Evolutionary conservation across 1,284 basidiomycete species (phyloP), one percentile per base, ranked within the genome.

Genomic region (Hemileia vastatrix): DNA sequence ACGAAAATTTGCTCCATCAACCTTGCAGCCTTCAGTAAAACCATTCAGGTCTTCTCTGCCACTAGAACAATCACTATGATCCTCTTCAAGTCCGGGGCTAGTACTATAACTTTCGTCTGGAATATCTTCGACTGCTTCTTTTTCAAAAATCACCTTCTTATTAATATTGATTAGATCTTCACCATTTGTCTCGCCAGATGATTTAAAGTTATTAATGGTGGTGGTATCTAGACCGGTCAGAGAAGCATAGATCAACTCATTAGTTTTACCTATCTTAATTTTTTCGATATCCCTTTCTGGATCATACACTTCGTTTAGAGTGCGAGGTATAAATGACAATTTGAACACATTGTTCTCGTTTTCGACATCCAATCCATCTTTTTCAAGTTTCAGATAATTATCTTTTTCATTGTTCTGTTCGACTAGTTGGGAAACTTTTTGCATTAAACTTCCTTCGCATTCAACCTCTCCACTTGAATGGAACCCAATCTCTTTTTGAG

Each of bases 261-360:
- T 78, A 6, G 84, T 84, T 57, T 86, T 83, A 1, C 90, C 90
- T 6, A 82, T 78, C 36, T 80, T 80, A 45, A 93, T 78, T 21
- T 82, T 81, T 36, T 84, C 88, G 13, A 90, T 85, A 72, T 95
- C 92, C 23, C 91, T 81, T 73, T 96, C 92, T 0, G 90, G 88
- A 74, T 96, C 90, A 72, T 86, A 90, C 3, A 96, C 86, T 71
- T 95, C 90, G 67, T 90, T 89, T 32, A 96, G 79, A 11, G 84
- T 86, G 23, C 92, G 85, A n/a, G 92, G 92, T 66, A 96, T 96
- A 77, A 90, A 95, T 0, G 89, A 88, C 27, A 81, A 81, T 76
- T 90, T 78, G 79, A 96, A 96, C 15, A 96, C 84, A 6, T 83
- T 82, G 73, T 95, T 90, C 72, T 94, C 91, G 27, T 62, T 49